Evolutionary conservation across 1,284 basidiomycete species (phyloP), one percentile per base, ranked within the genome.

Genomic region (Cystobasidiaceae sp.): DNA sequence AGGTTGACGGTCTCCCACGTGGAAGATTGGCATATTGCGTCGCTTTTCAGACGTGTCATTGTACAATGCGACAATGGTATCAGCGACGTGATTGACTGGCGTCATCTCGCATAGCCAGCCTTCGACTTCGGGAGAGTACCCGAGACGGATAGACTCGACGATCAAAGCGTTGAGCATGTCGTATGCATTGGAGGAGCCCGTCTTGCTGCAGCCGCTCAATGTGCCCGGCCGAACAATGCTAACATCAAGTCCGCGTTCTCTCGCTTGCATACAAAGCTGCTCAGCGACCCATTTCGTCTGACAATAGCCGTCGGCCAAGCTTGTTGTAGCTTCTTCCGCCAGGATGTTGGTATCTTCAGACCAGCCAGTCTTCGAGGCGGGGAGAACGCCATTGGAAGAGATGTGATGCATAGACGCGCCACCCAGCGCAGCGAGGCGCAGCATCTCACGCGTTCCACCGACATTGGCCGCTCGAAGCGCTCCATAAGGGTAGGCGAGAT

Each of bases 271-370:
- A 28, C 74, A 74, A 9, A 77, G 71, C 69, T 72, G 72, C 56
- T 77, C 76, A 27, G 75, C 73, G 8, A 77, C 76, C 76, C 76
- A 77, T 66, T 77, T 77, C 49, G 74, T 76, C 70, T 77, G 76
- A 25, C 76, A 74, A 68, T 77, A 77, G 8, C 76, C 75, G 60
- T 76, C 75, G 43, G 74, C 69, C 43, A 77, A 67, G 59, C 74
- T 73, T 19, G 71, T 73, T 0, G 71, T 71, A 19, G 76, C 74
- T 58, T 74, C 68, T 17, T 76, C 71, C 37, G 74, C 57, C 13
- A 69, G 71, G 55, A 72, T 70, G 63, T 72, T 71, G 33, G 71
- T 63, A 34, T 65, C 65, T 59, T 77, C 74, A 32, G 70, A 43
- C 73, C 73, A 74, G 19, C 72, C 74, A 9, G 75, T 69, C 55